These are phyloP conservation scores for Hortaea werneckii DNA, from an alignment of 2,329 filamentous ascomycete species.

Conservation along the genomic window DNA sequence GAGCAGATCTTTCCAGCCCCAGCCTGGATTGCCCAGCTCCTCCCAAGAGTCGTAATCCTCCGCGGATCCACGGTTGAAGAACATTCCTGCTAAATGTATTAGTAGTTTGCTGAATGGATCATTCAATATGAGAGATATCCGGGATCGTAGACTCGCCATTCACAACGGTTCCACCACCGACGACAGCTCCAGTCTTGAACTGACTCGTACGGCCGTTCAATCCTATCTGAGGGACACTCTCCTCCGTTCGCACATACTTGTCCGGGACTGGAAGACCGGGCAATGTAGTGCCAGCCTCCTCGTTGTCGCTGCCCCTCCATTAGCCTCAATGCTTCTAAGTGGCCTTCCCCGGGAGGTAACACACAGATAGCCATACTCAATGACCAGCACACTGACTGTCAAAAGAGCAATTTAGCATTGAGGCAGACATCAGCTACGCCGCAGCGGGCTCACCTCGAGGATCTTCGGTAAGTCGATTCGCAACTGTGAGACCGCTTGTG, in stretches of 20 bases:
- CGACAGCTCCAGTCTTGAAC: constrained; percentile 16
- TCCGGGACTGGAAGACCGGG: constrained; percentile 1
- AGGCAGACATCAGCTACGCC: too few relatives aligned
- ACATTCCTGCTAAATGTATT: constrained; percentile 14
- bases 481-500: constrained; percentile 23
- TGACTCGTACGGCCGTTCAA: constrained; percentile 14
- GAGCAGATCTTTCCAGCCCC: constrained; percentile 10
- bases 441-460: not conserved
- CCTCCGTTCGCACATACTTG: constrained; percentile 6
- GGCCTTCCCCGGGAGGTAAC: too few relatives aligned
- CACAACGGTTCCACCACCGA: constrained; percentile 29
- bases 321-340: too few relatives aligned
- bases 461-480: constrained; percentile 21
- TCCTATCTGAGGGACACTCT: constrained; percentile 5
- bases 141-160: constrained; percentile 16
- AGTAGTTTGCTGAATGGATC: too few relatives aligned
- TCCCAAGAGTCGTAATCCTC: constrained; percentile 34
- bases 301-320: constrained; percentile 1
- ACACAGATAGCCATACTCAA: constrained; percentile 3
- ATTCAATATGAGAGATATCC: too few relatives aligned
- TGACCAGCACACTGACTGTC: not conserved
- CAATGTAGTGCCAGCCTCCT: not conserved
- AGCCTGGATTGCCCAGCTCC: constrained; percentile 11
- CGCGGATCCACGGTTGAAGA: constrained; percentile 27
- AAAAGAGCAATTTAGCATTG: too few relatives aligned